Evolutionary conservation across 1,284 basidiomycete species (phyloP).

Genomic region (Sparassis latifolia): DNA sequence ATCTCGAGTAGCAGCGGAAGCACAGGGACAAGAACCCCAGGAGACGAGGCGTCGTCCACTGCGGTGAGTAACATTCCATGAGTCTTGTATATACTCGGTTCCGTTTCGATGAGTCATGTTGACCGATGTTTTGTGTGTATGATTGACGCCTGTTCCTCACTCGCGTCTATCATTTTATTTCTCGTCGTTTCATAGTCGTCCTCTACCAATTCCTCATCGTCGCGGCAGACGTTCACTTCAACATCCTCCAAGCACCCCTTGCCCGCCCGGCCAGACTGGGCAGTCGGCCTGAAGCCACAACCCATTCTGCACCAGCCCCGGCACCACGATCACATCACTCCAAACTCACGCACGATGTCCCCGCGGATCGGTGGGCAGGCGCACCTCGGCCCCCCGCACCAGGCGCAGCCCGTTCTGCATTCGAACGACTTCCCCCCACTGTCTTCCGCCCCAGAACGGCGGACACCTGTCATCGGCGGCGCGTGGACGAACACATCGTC

Average conservation of each 20-base stretch:
- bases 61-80: slow-evolving; percentile 46
- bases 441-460: slow-evolving; percentile 42
- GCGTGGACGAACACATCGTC: slow-evolving; percentile 64
- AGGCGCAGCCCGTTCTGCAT: slow-evolving; percentile 41
- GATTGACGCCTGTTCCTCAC: slow-evolving; percentile 7
- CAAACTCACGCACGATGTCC: slow-evolving; percentile 33
- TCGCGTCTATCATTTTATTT: slow-evolving; percentile 6
- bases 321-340: slow-evolving; percentile 36
- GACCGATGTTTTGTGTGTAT: slow-evolving; percentile 10
- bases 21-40: slow-evolving; percentile 53
- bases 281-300: slow-evolving; percentile 70
- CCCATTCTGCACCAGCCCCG: slow-evolving; percentile 47
- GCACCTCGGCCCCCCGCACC: slow-evolving; percentile 25
- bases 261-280: slow-evolving; percentile 78
- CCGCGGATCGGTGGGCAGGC: slow-evolving; percentile 29
- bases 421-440: slow-evolving; percentile 70
- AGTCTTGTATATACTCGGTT: slow-evolving; percentile 6
- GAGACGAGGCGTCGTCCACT: slow-evolving; percentile 68
- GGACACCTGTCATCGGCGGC: slow-evolving; percentile 43
- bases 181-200: slow-evolving; percentile 40
- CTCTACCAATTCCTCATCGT: slow-evolving; percentile 72
- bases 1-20: slow-evolving; percentile 38
- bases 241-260: slow-evolving; percentile 68
- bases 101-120: slow-evolving; percentile 11
- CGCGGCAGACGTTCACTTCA: slow-evolving; percentile 65